These are phyloP conservation scores for Solanum pimpinellifolium DNA, from an alignment of 257 asterid genomes.

Conservation along the genomic window DNA sequence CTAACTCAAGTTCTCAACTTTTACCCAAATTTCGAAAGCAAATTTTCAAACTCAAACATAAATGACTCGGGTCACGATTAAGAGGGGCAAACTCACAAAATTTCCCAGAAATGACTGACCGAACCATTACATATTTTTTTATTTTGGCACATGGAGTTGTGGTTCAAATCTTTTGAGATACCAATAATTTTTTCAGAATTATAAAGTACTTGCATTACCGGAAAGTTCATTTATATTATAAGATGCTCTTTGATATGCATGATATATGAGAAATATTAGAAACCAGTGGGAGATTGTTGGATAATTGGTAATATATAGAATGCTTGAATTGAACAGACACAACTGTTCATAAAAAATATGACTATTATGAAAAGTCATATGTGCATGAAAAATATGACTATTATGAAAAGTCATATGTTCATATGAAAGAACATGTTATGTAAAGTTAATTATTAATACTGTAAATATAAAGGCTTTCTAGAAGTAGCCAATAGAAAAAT, in stretches of 20 bases:
- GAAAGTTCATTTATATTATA: background rate
- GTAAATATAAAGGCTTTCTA: background rate
- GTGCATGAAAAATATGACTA: too few relatives aligned
- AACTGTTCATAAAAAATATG: background rate
- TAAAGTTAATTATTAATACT: too few relatives aligned
- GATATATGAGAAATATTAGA: background rate
- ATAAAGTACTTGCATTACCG: background rate
- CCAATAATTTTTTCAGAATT: background rate
- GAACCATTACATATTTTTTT: background rate
- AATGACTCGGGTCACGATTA: background rate
- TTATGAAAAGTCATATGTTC: background rate
- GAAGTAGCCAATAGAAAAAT: background rate
- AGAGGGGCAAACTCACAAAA: background rate
- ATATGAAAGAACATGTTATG: too few relatives aligned
- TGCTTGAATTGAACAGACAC: background rate
- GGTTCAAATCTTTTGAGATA: background rate
- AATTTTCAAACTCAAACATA: background rate
- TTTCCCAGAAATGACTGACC: background rate
- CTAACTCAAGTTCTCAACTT: background rate
- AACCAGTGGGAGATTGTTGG: background rate
- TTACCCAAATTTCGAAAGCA: background rate
- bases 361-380: background rate
- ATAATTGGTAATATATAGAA: too few relatives aligned
- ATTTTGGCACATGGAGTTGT: background rate
- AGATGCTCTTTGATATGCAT: background rate